Conservation (phyloP, 208 protist genomes). For the Leishmania braziliensis region DNA sequence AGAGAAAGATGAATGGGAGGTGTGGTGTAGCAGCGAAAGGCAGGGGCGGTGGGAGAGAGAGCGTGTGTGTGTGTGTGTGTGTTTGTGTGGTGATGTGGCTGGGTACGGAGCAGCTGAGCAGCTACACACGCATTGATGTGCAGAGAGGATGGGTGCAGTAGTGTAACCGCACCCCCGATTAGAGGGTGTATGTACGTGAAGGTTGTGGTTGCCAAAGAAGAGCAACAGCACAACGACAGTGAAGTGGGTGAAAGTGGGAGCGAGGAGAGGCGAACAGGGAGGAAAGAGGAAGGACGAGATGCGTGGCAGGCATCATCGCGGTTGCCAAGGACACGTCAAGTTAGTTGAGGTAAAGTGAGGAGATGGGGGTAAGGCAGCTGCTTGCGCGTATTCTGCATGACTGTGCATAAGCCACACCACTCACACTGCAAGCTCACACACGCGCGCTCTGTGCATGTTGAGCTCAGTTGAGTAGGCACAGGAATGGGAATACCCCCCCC, state of each 20-base stretch:
- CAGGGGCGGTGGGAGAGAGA: not conserved
- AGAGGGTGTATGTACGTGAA: not conserved
- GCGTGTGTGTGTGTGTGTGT: not conserved
- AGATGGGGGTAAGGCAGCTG: not conserved
- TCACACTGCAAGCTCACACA: not conserved
- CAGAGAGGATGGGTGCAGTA: not conserved
- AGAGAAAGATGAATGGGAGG: not conserved
- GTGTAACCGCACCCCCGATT: not conserved
- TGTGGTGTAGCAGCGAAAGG: not conserved
- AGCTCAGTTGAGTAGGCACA: slow-evolving; percentile 3
- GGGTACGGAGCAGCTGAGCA: not conserved
- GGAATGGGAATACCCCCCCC: not conserved
- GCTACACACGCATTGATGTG: slow-evolving; percentile 6
- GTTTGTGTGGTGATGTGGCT: not conserved
- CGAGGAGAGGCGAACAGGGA: not conserved
- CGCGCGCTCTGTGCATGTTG: not conserved
- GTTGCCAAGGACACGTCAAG: not conserved
- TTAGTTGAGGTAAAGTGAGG: not conserved
- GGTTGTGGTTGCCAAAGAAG: not conserved
- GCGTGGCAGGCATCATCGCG: not conserved
- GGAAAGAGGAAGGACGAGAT: not conserved
- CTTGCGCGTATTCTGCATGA: not conserved
- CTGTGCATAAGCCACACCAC: not conserved
- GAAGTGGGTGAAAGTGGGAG: not conserved
- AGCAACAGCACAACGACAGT: not conserved